These are phyloP conservation scores for Paracorniculantispora psalliotae DNA, from an alignment of 2,329 filamentous ascomycete species.

Conservation along the genomic window DNA sequence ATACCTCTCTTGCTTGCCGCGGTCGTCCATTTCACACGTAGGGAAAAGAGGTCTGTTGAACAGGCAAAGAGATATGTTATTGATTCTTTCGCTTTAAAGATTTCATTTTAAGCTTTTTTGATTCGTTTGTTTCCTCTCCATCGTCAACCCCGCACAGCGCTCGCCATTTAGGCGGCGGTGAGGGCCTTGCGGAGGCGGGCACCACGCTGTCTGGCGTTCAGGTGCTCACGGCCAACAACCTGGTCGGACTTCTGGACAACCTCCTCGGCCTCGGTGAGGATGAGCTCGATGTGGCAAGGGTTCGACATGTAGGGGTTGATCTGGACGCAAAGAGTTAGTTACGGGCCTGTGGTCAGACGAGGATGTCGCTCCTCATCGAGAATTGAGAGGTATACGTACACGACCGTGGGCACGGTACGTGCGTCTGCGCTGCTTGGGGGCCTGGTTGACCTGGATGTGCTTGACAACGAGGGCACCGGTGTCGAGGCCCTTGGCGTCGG, in stretches of 20 bases:
- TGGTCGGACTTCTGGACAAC: slow-evolving; percentile 92
- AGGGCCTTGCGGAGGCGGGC: slow-evolving; percentile 59
- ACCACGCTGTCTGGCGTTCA: slow-evolving; percentile 92
- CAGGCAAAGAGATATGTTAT: slow-evolving; percentile 14
- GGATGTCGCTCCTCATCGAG: background rate
- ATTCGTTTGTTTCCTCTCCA: slow-evolving; percentile 1
- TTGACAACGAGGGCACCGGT: slow-evolving; percentile 97
- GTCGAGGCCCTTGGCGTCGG: slow-evolving; percentile 94
- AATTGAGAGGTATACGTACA: slow-evolving; percentile 58
- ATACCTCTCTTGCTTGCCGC: slow-evolving; percentile 3
- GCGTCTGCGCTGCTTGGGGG: slow-evolving; percentile 96
- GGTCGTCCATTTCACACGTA: slow-evolving; percentile 8
- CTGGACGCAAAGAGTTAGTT: slow-evolving; percentile 38
- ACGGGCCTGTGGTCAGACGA: background rate
- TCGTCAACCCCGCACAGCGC: background rate
- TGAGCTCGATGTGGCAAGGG: slow-evolving; percentile 99
- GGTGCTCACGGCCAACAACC: slow-evolving; percentile 60
- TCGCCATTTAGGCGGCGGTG: slow-evolving; percentile 53
- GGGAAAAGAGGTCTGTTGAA: background rate
- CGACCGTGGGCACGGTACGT: slow-evolving; percentile 99
- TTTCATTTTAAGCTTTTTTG: slow-evolving; percentile 16
- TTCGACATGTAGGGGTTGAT: slow-evolving; percentile 99
- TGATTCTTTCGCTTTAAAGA: slow-evolving; percentile 13
- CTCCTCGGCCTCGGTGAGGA: slow-evolving; percentile 97
- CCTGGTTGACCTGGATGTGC: slow-evolving; percentile 99